Evolutionary conservation across 257 asterid species (phyloP), one percentile per base, ranked within the genome.

Genomic region (Orobanche coerulescens): DNA sequence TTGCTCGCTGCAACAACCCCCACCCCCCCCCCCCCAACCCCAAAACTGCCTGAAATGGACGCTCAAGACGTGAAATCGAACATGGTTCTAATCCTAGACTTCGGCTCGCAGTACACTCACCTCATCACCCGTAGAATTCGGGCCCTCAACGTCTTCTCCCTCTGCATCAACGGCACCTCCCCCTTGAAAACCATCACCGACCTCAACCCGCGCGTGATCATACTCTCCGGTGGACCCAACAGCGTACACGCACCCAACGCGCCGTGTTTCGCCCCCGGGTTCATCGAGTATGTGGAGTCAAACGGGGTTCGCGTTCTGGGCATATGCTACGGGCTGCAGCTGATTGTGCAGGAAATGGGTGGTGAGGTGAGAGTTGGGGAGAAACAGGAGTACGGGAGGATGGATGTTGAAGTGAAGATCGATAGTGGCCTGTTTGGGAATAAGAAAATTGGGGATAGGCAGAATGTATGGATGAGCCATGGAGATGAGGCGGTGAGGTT

Each of bases 401-500:
- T 89, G 98, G 94, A 77, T 50, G 84, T 93, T 62, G 94, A 60
- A 68, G 94, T 93, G 18, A 71, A 22, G 28, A 71, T 70, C 64
- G 72, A 10, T 5, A 57, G 58, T 4, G 92, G 85, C 13, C 58
- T 93, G 65, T 93, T 84, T 79, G 95, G 94, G 79, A 70, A 81
- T 68, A 79, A 69, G 68, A 43, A 16, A 1, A 62, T 74, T 66
- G 99, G 97, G 66, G 95, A 84, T 64, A 77, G 66, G 69, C 98
- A 93, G 72, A 80, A 76, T 15, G 97, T 89, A 72, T 93, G 98
- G 98, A 93, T 93, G 98, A 93, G 99, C 65, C 99, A 93, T 31
- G 97, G 99, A 1, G 99, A 93, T 10, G 97, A 89, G 76, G 96
- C 96, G 3, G 95, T 79, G 65, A 86, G 31, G 64, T 62, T 92